These are phyloP conservation scores for Phaseolus lunatus DNA, from an alignment of 306 rosid genomes.

Conservation along the genomic window DNA sequence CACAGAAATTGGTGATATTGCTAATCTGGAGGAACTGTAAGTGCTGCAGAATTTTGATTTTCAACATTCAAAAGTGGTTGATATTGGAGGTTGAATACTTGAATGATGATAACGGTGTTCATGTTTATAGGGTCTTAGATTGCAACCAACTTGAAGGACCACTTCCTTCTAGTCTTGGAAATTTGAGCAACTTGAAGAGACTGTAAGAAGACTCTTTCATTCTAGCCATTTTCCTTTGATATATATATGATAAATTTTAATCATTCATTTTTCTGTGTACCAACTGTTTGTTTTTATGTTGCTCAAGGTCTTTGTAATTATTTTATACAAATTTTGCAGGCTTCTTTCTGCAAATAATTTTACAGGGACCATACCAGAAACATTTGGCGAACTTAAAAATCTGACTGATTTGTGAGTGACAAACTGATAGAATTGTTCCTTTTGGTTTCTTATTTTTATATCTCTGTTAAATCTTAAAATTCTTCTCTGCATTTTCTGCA, in stretches of 20 bases:
- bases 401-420: slow-evolving; percentile 72
- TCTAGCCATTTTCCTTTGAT: slow-evolving; percentile 2
- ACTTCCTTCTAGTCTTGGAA: slow-evolving; percentile 74
- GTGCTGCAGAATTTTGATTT: slow-evolving; percentile 36
- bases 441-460: background rate
- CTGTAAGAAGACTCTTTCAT: slow-evolving; percentile 65
- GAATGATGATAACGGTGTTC: slow-evolving; percentile 8
- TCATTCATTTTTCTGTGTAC: background rate
- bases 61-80: background rate
- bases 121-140: slow-evolving; percentile 64
- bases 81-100: slow-evolving; percentile 22
- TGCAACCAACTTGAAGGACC: slow-evolving; percentile 63
- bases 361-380: slow-evolving; percentile 68
- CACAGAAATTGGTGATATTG: slow-evolving; percentile 59
- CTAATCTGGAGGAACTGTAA: slow-evolving; percentile 62
- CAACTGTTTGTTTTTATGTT: background rate
- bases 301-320: background rate
- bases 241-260: background rate
- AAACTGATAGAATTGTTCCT: background rate
- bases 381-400: slow-evolving; percentile 62
- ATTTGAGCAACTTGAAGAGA: slow-evolving; percentile 57
- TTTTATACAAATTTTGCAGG: slow-evolving; percentile 50
- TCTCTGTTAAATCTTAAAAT: slow-evolving; percentile 21
- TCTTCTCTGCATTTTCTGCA: slow-evolving; percentile 52
- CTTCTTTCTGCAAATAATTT: slow-evolving; percentile 73